Conservation (phyloP, 176 grass and related monocot species). For the Zoysia japonica region DNA sequence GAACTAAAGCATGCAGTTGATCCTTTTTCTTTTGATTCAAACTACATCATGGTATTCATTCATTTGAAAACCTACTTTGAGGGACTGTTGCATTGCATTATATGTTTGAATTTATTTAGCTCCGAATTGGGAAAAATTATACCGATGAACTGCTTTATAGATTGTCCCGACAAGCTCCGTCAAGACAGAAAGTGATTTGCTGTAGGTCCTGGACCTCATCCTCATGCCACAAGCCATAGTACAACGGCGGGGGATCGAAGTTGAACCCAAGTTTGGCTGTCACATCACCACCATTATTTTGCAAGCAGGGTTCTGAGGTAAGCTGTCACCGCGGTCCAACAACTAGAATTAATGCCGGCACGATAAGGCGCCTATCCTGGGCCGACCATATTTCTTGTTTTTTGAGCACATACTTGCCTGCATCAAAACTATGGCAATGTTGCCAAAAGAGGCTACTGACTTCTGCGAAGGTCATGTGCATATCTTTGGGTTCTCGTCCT, state of each 20-base stretch:
- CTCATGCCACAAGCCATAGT: not conserved
- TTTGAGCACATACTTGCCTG: not conserved
- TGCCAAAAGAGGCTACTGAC: not conserved
- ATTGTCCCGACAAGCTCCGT: not conserved
- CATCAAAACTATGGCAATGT: conserved; percentile 5
- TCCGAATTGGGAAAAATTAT: not conserved
- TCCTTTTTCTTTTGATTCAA: not conserved
- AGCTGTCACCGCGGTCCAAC: conserved; percentile 1
- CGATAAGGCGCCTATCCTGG: conserved; percentile 33
- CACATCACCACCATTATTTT: conserved; percentile 5
- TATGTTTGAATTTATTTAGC: not conserved
- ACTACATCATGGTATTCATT: not conserved
- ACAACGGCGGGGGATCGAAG: not conserved
- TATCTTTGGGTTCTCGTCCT: too few species aligned
- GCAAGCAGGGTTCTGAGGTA: conserved; percentile 1
- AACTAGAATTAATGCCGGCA: conserved; percentile 6
- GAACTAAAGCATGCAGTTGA: not conserved
- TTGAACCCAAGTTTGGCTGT: not conserved
- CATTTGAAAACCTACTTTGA: not conserved
- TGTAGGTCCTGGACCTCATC: not conserved
- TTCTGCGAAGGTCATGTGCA: not conserved
- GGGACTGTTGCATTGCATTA: not conserved
- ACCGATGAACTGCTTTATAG: not conserved
- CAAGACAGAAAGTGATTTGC: not conserved
- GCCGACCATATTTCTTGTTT: conserved; percentile 42